Evolutionary conservation across 2,329 filamentous ascomycete genomes (phyloP).

Genomic region (Aspergillus uvarum): DNA sequence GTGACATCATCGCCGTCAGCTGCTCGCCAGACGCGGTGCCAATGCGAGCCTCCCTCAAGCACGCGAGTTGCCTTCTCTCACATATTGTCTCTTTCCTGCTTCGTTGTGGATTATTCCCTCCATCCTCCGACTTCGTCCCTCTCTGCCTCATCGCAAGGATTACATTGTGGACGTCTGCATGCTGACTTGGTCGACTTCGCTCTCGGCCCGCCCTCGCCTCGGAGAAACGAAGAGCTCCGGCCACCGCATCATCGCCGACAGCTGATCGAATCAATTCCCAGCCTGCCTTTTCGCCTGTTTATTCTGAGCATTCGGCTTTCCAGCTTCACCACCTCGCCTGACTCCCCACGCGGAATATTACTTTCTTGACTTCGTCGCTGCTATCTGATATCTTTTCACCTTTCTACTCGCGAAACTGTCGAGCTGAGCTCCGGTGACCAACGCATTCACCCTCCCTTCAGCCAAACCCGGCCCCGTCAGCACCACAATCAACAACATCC

Average conservation of each 20-base stretch:
- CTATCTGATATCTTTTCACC: background rate
- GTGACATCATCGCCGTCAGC: slow-evolving; percentile 29
- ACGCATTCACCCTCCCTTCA: slow-evolving; percentile 8
- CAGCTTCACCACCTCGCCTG: background rate
- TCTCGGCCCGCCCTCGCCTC: slow-evolving; percentile 7
- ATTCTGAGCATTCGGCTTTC: background rate
- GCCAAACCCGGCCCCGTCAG: background rate
- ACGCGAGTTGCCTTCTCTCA: background rate
- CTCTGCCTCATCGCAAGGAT: background rate
- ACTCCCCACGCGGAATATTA: background rate
- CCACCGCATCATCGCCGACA: slow-evolving; percentile 20
- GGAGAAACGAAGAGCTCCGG: slow-evolving; percentile 29
- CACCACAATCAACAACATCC: slow-evolving; percentile 1
- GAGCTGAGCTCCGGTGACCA: slow-evolving; percentile 13
- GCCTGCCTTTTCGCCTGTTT: slow-evolving; percentile 6
- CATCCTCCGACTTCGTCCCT: background rate
- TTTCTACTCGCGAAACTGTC: background rate
- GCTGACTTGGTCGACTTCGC: background rate
- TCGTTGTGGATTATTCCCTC: background rate
- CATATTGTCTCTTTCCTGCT: background rate
- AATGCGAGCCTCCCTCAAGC: background rate
- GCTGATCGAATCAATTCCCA: slow-evolving; percentile 15
- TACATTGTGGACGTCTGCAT: background rate
- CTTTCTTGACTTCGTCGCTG: background rate
- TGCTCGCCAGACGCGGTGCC: slow-evolving; percentile 3